These are phyloP conservation scores for Protomyces inundatus DNA, from an alignment of 1,139 yeast species.

Conservation along the genomic window DNA sequence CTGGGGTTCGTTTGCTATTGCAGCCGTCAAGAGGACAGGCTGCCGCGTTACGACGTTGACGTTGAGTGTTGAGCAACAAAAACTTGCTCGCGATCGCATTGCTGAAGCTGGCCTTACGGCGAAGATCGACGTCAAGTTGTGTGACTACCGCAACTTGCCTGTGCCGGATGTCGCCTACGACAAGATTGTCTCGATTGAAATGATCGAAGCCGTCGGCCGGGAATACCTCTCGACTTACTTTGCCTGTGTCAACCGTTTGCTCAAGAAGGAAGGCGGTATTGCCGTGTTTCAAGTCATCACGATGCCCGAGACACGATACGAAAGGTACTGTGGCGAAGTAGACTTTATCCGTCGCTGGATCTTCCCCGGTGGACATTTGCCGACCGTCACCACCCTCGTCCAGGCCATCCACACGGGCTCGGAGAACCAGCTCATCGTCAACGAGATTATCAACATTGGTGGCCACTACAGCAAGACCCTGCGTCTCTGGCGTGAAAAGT, in stretches of 20 bases:
- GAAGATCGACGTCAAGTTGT: conserved; percentile 16
- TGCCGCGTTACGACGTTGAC: conserved; percentile 24
- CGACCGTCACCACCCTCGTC: conserved; percentile 20
- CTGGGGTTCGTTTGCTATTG: conserved; percentile 26
- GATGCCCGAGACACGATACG: conserved; percentile 84
- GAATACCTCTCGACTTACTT: conserved; percentile 24
- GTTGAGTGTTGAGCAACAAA: conserved; percentile 18
- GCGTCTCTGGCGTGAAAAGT: conserved; percentile 16
- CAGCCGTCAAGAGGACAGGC: conserved; percentile 13
- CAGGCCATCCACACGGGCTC: conserved; percentile 21
- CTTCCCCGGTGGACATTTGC: conserved; percentile 25
- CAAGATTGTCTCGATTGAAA: conserved; percentile 23
- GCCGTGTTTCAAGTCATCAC: conserved; percentile 55
- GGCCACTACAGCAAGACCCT: conserved; percentile 24
- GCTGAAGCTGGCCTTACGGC: conserved; percentile 12
- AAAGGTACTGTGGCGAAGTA: conserved; percentile 36
- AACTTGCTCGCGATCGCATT: conserved; percentile 15
- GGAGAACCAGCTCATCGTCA: conserved; percentile 16
- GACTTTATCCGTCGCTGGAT: conserved; percentile 25
- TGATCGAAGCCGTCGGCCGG: conserved; percentile 24
- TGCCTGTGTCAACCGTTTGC: conserved; percentile 13
- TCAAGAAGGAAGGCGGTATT: conserved; percentile 41
- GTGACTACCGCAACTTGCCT: conserved; percentile 21
- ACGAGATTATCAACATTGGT: conserved; percentile 20
- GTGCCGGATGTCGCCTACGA: conserved; percentile 14